Conservation (phyloP, 768 basidiomycete species). For the Hebeloma cylindrosporum region DNA sequence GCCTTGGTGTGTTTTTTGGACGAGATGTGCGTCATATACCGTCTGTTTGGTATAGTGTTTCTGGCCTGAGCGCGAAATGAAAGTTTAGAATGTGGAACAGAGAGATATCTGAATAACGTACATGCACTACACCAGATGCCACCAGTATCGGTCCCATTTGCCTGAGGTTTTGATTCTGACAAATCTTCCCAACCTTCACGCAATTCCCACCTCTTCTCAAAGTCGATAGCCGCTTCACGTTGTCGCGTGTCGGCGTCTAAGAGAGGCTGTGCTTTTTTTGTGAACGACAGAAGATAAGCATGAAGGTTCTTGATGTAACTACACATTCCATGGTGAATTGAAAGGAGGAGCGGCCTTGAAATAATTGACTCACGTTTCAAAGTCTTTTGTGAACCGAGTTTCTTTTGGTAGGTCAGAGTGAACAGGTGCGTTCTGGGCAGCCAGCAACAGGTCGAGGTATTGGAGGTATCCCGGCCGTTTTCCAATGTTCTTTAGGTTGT, state of each 20-base stretch:
- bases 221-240: conserved; percentile 62
- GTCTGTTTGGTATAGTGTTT: conserved; percentile 96
- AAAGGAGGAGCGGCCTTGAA: neutral
- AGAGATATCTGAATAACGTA: conserved; percentile 41
- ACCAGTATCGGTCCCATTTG: conserved; percentile 41
- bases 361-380: conserved; percentile 60
- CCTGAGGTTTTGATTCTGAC: conserved; percentile 38
- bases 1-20: conserved; percentile 97
- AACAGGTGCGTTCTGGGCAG: conserved; percentile 56
- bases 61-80: conserved; percentile 61
- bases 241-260: conserved; percentile 72
- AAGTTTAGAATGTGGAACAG: conserved; percentile 8
- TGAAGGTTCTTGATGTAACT: conserved; percentile 87
- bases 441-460: conserved; percentile 85
- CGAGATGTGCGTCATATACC: conserved; percentile 93
- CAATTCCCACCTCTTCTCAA: conserved; percentile 78
- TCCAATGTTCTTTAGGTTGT: conserved; percentile 83
- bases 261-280: conserved; percentile 82
- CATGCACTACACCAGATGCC: conserved; percentile 96
- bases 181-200: conserved; percentile 79
- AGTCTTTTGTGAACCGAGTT: conserved; percentile 69
- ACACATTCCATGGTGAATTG: neutral
- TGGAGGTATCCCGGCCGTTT: conserved; percentile 89
- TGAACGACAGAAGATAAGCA: conserved; percentile 82
- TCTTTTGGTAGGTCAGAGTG: conserved; percentile 73